Evolutionary conservation across 306 rosid species (phyloP), one percentile per base, ranked within the genome.

Genomic region (Bauhinia variegata): DNA sequence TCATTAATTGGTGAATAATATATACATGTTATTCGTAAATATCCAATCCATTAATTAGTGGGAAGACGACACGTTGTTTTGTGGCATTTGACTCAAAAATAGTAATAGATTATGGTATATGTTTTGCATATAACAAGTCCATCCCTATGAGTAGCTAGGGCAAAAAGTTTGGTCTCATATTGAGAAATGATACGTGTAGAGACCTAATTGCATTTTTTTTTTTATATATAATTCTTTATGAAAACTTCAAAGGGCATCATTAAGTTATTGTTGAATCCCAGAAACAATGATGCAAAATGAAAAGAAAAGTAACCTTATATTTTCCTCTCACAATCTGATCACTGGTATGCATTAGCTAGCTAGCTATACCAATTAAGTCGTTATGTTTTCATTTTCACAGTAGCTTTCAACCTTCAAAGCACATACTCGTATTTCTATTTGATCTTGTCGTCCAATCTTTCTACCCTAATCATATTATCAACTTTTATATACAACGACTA

Each of bases 381-480:
- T 81, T 81, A 78, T 77, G 77, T 65, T 81, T 81, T 81, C 83
- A 34, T 49, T 74, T 65, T 77, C 63, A 63, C 18, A 11, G 15
- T 8, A 12, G 5, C 48, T 30, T 67, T 67, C 79, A 59, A 71
- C 55, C 71, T 54, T 48, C 55, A 18, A 63, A 57, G 73, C 82
- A 76, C 82, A 34, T 68, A 63, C 9, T 69, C 44, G 67, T 68
- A 41, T 76, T 77, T 81, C 77, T 73, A 76, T 77, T 81, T 73
- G 85, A 49, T 58, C 67, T 37, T 52, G 48, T 54, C 16, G 5
- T 68, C 65, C 67, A 53, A 68, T 72, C 49, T 72, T 72, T 53
- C 82, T 64, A 54, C 58, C 54, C 52, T 77, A 81, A 77, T 73
- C 79, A 80, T 75, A 47, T 7, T 8, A 8, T 8, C 41, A 36